Evolutionary conservation across 495 filamentous ascomycete genomes (phyloP), one percentile per base, ranked within the genome.

Genomic region (Diplogelasinospora grovesii): DNA sequence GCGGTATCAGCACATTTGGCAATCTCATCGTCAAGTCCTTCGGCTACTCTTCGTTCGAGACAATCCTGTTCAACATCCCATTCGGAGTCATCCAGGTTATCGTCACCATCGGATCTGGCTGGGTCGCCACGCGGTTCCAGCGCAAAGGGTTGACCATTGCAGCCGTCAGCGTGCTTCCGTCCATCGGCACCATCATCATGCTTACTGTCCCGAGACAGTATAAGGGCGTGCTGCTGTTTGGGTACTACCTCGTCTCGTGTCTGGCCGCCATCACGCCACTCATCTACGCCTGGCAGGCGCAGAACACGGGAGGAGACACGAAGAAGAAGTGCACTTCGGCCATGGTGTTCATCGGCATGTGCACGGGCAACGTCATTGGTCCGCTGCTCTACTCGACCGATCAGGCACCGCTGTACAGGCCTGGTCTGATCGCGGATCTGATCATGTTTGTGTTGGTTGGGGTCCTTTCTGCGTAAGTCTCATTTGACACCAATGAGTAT

Each of bases 301-400:
- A 70, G 46, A 83, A 83, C 50, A 83, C 78, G 0, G 79, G 69
- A 1, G 78, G 78, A 0, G 78, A 83, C 45, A 81, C 78, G 11
- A 83, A 83, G 56, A 76, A 79, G 49, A 82, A 82, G 46, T 70
- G 77, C 19, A 80, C 73, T 0, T 79, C 78, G 0, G 76, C 63
- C 38, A 70, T 81, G 28, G 59, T 82, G 6, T 74, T 80, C 35
- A 63, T 81, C 21, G 79, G 79, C 8, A 75, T 78, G 53, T 80
- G 73, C 46, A 71, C 71, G 11, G 79, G 79, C 21, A 82, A 70
- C n/a, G 60, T 79, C 15, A 68, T 79, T 34, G 74, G 75, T 0
- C 78, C 79, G 1, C 72, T 77, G 40, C 61, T 83, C 1, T 83
- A 74, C 38, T 74, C 70, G n/a, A 74, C 71, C 3, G 66, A 66